Conservation (phyloP, 768 basidiomycete genomes). For the Psilocybe cyanescens region DNA sequence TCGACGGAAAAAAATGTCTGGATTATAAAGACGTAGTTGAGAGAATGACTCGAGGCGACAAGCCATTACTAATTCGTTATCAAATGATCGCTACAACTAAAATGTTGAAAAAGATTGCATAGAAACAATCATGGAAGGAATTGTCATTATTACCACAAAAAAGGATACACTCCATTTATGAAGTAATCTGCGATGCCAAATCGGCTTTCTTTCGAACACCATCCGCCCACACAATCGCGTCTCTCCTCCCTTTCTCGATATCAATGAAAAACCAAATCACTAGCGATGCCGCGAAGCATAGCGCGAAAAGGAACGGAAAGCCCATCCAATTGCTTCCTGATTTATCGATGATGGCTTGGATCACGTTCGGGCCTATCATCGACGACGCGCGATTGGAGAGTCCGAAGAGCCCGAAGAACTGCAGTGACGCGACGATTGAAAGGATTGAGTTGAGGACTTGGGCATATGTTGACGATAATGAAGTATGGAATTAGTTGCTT, state of each 20-base stretch:
- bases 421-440: background rate
- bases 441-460: no score
- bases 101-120: no score
- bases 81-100: no score
- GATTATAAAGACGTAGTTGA: no score
- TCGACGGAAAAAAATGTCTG: background rate
- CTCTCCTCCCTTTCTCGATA: slow-evolving; percentile 60
- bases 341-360: slow-evolving; percentile 79
- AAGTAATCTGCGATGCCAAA: background rate
- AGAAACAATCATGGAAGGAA: no score
- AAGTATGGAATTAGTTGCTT: background rate
- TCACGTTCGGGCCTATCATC: slow-evolving; percentile 86
- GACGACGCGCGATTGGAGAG: slow-evolving; percentile 86
- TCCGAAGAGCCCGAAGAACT: slow-evolving; percentile 90
- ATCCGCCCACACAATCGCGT: slow-evolving; percentile 64
- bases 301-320: slow-evolving; percentile 81
- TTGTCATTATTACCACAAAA: no score
- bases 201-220: slow-evolving; percentile 22
- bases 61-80: no score
- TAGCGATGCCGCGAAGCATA: slow-evolving; percentile 66
- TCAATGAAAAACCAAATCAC: slow-evolving; percentile 82
- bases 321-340: slow-evolving; percentile 81
- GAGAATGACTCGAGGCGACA: background rate
- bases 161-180: no score
- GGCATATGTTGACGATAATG: no score